Evolutionary conservation across 495 filamentous ascomycete species (phyloP), one percentile per base, ranked within the genome.

Genomic region (Cercophora samala): DNA sequence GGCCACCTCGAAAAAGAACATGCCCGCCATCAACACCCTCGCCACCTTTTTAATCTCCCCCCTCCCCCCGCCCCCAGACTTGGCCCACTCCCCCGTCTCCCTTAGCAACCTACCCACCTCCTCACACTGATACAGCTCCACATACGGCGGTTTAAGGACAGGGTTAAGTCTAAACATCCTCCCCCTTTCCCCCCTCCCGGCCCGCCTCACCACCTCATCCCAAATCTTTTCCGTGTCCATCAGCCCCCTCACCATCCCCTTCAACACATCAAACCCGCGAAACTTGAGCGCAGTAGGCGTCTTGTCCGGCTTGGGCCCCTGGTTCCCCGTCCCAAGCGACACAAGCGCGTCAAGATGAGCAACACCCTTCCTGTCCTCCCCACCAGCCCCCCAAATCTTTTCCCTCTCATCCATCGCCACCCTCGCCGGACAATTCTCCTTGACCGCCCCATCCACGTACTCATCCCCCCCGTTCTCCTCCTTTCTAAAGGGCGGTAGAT

Each of bases 391-490:
- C 65, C 65, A 67, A n/a, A 67, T 62, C 22, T 54, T 24, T 2
- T 24, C 29, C 21, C 19, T 62, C 25, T 67, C 65, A 51, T 63
- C 60, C 5, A 67, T 53, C 2, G 65, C 65, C 19, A 67, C 23
- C 4, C 46, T 15, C 1, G 52, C 65, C 9, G 65, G 60, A 29
- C 60, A 63, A 25, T 67, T 67, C 5, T 60, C 60, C n/a, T 63
- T 58, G 6, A 59, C 17, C 5, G 60, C 60, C 15, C 65, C 65
- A 23, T 63, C 65, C 19, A 54, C 25, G 25, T 67, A 67, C 26
- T 29, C 26, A 29, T 58, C 32, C 22, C n/a, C 53, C 9, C 22
- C 53, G 0, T 21, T 63, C 19, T 11, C 21, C 8, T 9, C 46
- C 18, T 63, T 67, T 19, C 4, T 18, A 32, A 58, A 67, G 1